phyloP scores from a whole-genome alignment of 352 stramenopile genomes.

The Pythium dissotocum region DNA sequence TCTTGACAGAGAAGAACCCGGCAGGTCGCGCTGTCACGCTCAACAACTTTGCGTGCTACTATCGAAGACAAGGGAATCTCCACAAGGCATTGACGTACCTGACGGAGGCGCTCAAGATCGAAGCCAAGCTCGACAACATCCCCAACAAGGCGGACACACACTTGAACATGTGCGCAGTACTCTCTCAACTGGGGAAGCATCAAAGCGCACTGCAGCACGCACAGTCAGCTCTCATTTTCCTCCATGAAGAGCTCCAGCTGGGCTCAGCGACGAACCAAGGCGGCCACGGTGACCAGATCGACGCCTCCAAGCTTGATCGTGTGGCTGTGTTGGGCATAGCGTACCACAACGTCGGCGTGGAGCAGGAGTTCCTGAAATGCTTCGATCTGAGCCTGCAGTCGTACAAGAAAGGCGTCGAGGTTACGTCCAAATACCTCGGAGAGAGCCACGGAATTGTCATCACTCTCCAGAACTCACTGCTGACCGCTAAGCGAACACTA shows the following conservation, averaged over 20 bases:
- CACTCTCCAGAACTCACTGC: conserved; percentile 89
- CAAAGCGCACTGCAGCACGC: conserved; percentile 90
- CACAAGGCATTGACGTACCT: conserved; percentile 91
- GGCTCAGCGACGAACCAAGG: conserved; percentile 19
- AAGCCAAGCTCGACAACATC: conserved; percentile 81
- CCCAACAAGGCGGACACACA: conserved; percentile 93
- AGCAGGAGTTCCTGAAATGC: conserved; percentile 95
- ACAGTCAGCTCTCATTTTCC: conserved; percentile 89
- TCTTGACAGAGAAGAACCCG: conserved; percentile 89
- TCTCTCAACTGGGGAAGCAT: conserved; percentile 92
- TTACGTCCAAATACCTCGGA: conserved; percentile 84
- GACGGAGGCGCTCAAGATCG: conserved; percentile 92
- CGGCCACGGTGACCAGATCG: conserved; percentile 19
- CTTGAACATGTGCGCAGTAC: conserved; percentile 94
- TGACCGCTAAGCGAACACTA: conserved; percentile 78
- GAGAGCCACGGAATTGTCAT: conserved; percentile 90
- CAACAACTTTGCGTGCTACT: conserved; percentile 95
- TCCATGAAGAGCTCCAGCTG: conserved; percentile 92
- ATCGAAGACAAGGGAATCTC: conserved; percentile 88
- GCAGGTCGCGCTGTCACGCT: conserved; percentile 88
- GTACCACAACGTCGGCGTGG: conserved; percentile 95
- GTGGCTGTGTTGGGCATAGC: conserved; percentile 93
- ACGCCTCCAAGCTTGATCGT: conserved; percentile 76
- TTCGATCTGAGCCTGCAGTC: conserved; percentile 89
- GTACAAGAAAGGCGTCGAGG: conserved; percentile 92